Base-by-base conservation (phyloP, 164 flowering plant genomes). In the Tinospora cordifolia region DNA sequence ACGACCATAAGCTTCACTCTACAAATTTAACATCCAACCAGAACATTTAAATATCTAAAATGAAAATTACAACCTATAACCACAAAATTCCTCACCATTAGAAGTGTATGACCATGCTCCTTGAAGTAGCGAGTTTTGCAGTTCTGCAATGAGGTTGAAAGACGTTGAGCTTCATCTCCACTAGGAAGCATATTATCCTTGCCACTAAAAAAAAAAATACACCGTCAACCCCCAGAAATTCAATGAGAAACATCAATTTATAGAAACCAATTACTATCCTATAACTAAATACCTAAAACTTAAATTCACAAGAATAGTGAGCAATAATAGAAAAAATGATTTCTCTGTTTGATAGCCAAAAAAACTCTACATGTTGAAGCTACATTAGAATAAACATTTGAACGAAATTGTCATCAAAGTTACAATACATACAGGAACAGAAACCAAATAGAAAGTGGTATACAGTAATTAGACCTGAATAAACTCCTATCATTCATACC, bases 151-250 rank as follows among this genome's bases (percentile, higher is more conserved):
- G 79, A 72, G 0, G 40, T 80, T 34, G 64, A 71, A 70, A 93
- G 93, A 59, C 93, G 78, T 71, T 75, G 71, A 34, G 91, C 95
- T 85, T 93, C 98, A 66, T 86, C 86, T 69, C 62, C 63, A 77
- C 97, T 93, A 57, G 98, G 98, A 73, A 93, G 82, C 91, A 90
- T 81, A 69, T 86, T 81, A 80, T 93, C 98, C 76, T 88, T 86
- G 77, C 91, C 97, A 87, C 98, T 93, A 68, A 76, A 79, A 80
- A 25, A 25, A 73, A 22, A 74, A 66, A 71, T 38, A 69, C 57
- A 75, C 19, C 24, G 51, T 71, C 60, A 72, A 68, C 36, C 15
- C 15, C 30, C 40, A 49, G 24, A 8, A 70, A 41, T 30, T 40
- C 59, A 57, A n/a, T 17, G 70, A 22, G 54, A 69, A 0, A 40